phyloP scores from a whole-genome alignment of 2,329 filamentous ascomycete genomes.

The Pseudocercospora pini-densiflorae region DNA sequence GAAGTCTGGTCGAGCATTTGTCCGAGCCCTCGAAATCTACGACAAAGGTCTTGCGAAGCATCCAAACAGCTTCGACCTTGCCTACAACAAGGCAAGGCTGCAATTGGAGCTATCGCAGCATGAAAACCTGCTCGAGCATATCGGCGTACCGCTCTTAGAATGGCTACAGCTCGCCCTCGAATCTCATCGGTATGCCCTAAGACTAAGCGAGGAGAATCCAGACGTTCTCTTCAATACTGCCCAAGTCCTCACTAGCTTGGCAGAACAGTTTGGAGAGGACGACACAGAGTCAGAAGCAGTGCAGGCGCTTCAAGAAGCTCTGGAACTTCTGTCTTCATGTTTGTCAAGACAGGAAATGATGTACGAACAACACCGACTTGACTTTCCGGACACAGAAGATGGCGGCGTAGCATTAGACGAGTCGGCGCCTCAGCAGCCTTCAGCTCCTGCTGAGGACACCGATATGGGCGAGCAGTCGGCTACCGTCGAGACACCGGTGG shows the following conservation, averaged over 20 bases:
- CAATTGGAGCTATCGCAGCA: constrained; percentile 73
- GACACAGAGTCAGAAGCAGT: constrained; percentile 54
- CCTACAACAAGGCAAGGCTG: constrained; percentile 76
- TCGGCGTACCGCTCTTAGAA: constrained; percentile 59
- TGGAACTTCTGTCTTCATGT: constrained; percentile 62
- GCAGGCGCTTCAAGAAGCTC: constrained; percentile 62
- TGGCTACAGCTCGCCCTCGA: constrained; percentile 64
- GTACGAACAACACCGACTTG: constrained; percentile 46
- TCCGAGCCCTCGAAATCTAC: constrained; percentile 69
- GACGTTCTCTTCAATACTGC: constrained; percentile 74
- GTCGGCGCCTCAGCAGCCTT: constrained; percentile 20
- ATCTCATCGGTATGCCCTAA: constrained; percentile 67
- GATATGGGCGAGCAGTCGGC: constrained; percentile 63
- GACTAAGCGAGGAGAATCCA: constrained; percentile 64
- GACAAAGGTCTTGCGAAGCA: constrained; percentile 65
- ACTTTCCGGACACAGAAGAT: constrained; percentile 39
- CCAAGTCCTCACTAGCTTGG: constrained; percentile 69
- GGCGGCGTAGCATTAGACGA: constrained; percentile 34
- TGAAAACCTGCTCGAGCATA: constrained; percentile 61
- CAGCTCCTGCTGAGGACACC: constrained; percentile 29
- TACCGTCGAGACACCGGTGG: constrained; percentile 68
- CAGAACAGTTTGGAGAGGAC: constrained; percentile 63
- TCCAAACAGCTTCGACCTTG: constrained; percentile 69
- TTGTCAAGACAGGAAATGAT: constrained; percentile 51
- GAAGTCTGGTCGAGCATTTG: constrained; percentile 66